Evolutionary conservation across 495 filamentous ascomycete species (phyloP).

Genomic region (Hypoxylon crocopeplum): DNA sequence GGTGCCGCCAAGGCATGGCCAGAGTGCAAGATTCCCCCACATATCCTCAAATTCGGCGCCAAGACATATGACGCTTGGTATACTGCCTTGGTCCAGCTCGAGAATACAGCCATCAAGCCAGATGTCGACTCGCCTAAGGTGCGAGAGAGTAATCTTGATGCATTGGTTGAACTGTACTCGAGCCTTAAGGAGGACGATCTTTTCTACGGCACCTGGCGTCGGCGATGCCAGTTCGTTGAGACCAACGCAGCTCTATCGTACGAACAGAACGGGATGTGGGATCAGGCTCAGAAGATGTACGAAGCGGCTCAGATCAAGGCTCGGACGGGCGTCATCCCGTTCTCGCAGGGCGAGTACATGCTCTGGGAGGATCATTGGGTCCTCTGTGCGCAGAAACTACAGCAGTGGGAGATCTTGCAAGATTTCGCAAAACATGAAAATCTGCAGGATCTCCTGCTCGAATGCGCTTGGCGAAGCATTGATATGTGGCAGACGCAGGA

Average conservation of each 20-base stretch:
- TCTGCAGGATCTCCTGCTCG: constrained; percentile 93
- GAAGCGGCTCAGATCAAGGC: constrained; percentile 97
- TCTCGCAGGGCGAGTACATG: constrained; percentile 97
- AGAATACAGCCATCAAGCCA: constrained; percentile 82
- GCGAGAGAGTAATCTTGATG: constrained; percentile 93
- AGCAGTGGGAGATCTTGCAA: constrained; percentile 96
- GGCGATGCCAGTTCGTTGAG: constrained; percentile 92
- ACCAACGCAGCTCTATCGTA: constrained; percentile 96
- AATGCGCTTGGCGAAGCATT: constrained; percentile 91
- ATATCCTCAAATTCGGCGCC: constrained; percentile 91
- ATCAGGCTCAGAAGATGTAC: constrained; percentile 94
- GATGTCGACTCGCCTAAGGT: constrained; percentile 82
- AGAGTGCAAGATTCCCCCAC: constrained; percentile 88
- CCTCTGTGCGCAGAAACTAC: constrained; percentile 94
- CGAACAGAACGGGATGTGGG: constrained; percentile 99
- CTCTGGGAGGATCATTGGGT: constrained; percentile 99
- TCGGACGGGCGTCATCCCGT: constrained; percentile 87
- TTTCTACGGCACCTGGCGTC: constrained; percentile 97
- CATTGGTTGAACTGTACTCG: constrained; percentile 87
- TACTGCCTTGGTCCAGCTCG: constrained; percentile 80
- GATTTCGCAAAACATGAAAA: constrained; percentile 99
- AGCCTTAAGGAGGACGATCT: constrained; percentile 92
- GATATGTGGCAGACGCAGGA: constrained; percentile 89
- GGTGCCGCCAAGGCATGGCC: constrained; percentile 82
- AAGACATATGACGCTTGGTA: constrained; percentile 97